Base-by-base conservation (phyloP, 2,329 filamentous ascomycete genomes). In the Calonectria ilicicola region DNA sequence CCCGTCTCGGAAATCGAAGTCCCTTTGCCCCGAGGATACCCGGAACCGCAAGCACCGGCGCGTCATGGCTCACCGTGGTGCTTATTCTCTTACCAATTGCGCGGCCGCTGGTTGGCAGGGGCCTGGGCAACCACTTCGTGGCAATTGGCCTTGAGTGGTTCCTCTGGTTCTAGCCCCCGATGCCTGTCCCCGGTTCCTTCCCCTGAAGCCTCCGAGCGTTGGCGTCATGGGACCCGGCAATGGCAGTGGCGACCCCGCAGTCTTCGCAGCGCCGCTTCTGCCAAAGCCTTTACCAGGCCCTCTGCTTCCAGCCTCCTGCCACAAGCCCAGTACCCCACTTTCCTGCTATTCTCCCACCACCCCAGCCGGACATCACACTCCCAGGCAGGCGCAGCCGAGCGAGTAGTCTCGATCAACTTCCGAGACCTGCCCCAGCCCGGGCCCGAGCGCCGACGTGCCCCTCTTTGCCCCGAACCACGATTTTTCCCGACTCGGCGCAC, bases 21-120 rank as follows among this genome's bases (percentile, higher is more conserved):
- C 74, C 72, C 60, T n/a, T 76, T 74, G 67, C 74, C 64, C 78
- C 78, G 78, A 80, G 74, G 77, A 76, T 78, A 80, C 78, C 78
- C 78, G 78, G 68, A 72, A 69, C 67, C 66, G 68, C 72, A 64
- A 72, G 69, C 69, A 70, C 73, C 77, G 76, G 79, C 74, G 73
- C 74, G 74, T 65, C 68, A 78, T 75, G 76, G 77, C 72, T 73
- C 72, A 72, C 67, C 76, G 70, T 69, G 73, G 73, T 80, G 78
- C 78, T 80, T 80, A 80, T 80, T 78, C 77, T 79, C 73, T 78
- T 80, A 78, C 77, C 75, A 80, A 80, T 80, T 79, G 70, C 72
- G 72, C 72, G 70, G 76, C 73, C 73, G 72, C 77, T 80, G 78
- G 77, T 79, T 80, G 78, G 78, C 70, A 79, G 74, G 75, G 72